A percentile compares a stretch with the other conserved stretches of the same genome.
Conservation (phyloP, 2,329 filamentous ascomycete species). For the Kalaharituber pfeilii region DNA sequence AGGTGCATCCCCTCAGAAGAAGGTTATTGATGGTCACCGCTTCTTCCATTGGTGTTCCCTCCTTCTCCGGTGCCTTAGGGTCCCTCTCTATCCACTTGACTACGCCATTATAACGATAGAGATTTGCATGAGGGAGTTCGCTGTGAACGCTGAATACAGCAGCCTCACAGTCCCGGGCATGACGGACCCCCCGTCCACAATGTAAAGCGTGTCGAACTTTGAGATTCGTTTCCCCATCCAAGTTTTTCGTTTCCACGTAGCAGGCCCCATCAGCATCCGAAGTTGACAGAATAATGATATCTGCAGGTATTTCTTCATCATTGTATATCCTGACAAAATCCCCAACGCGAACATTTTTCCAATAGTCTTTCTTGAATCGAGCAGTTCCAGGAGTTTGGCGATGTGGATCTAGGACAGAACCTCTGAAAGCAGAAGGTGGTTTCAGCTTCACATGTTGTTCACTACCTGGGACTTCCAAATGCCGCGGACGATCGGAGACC, state of each 20-base stretch:
- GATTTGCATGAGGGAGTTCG: slow-evolving; percentile 76
- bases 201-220: slow-evolving; percentile 87
- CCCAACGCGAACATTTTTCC: slow-evolving; percentile 90
- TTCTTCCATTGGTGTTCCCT: slow-evolving; percentile 66
- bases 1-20: slow-evolving; percentile 76
- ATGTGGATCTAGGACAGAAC: slow-evolving; percentile 56
- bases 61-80: slow-evolving; percentile 42
- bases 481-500: slow-evolving; percentile 8
- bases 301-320: slow-evolving; percentile 84
- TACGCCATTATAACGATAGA: slow-evolving; percentile 87
- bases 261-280: slow-evolving; percentile 88
- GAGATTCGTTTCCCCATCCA: slow-evolving; percentile 94
- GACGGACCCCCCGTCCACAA: slow-evolving; percentile 63
- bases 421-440: slow-evolving; percentile 29
- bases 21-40: slow-evolving; percentile 90
- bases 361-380: slow-evolving; percentile 78
- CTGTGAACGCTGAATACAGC: slow-evolving; percentile 79
- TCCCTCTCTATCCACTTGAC: slow-evolving; percentile 70
- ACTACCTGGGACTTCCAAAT: slow-evolving; percentile 10
- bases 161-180: slow-evolving; percentile 81
- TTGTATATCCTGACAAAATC: slow-evolving; percentile 96
- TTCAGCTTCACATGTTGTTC: slow-evolving; percentile 11
- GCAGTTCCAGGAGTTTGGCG: slow-evolving; percentile 50
- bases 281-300: slow-evolving; percentile 79
- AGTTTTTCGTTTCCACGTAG: slow-evolving; percentile 94